Evolutionary conservation across 2,329 filamentous ascomycete genomes (phyloP), one percentile per base, ranked within the genome.

Genomic region (Ophiocordyceps camponoti-floridani): DNA sequence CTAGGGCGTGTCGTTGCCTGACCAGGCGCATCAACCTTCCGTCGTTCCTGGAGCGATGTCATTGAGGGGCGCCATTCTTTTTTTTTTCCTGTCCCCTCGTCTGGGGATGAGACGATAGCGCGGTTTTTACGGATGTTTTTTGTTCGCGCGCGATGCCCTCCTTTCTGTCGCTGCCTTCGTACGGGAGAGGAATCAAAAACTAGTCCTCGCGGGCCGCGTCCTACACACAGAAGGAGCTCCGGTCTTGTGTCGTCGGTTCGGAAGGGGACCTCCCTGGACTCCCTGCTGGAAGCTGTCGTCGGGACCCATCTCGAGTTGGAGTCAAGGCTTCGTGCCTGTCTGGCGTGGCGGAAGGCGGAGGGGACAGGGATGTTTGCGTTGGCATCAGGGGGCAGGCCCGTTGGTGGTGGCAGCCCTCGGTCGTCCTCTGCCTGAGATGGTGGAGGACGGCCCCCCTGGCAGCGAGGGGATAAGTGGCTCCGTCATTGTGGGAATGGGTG

Each of bases 51-150:
- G 60, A 65, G 62, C 59, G 59, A 59, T 53, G 53, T 53, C 46
- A n/a, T n/a, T 54, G 31, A 61, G 56, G 63, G 70, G 61, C 72
- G 70, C 73, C 72, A 70, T 66, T 62, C 53, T 53, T 49, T 54
- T 53, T 55, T 33, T 33, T 58, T 53, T 50, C 51, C 52, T 52
- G 35, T 14, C 31, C 14, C 31, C 31, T 10, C 31, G 11, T 4
- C 4, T 33, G 4, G 48, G 50, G 46, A n/a, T 51, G 67, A 73
- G 75, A 78, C 57, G 73, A 75, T 42, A 74, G 68, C 67, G 76
- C 84, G 85, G 77, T 77, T 94, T 95, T 95, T 94, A 72, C 70
- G 73, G 85, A 93, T 80, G 85, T 88, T 65, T 77, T 94, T 95
- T 94, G 84, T 82, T 74, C 84, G 84, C 73, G 79, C 70, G 67